A percentile compares a stretch with the other conserved stretches of the same genome.
Conservation (phyloP, 2,329 filamentous ascomycete genomes). For the Pseudofabraea citricarpa region DNA sequence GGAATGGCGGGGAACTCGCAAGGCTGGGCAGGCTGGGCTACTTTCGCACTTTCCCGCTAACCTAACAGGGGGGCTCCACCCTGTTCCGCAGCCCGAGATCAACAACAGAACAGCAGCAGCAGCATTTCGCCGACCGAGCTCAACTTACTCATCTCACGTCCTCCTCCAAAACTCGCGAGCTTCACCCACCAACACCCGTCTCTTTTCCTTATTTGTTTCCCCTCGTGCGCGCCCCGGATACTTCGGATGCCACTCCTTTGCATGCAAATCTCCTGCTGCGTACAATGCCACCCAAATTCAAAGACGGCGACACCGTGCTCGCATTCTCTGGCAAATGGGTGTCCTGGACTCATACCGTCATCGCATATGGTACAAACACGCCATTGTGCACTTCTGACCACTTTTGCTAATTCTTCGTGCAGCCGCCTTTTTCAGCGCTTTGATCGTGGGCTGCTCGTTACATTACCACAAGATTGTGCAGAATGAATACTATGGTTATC, state of each 20-base stretch:
- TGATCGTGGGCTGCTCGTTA: conserved; percentile 73
- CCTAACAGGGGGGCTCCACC: no score
- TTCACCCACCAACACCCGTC: conserved; percentile 8
- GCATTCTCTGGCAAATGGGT: conserved; percentile 84
- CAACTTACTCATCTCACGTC: no score
- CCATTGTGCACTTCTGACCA: background rate
- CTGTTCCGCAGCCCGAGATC: no score
- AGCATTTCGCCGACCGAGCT: no score
- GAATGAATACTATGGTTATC: conserved; percentile 94
- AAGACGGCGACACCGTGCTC: conserved; percentile 56
- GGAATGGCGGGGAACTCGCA: no score
- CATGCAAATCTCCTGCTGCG: conserved; percentile 13
- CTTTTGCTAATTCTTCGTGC: conserved; percentile 15
- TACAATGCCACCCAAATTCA: conserved; percentile 47
- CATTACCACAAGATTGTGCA: conserved; percentile 97
- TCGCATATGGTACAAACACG: conserved; percentile 66
- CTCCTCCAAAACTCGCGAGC: no score
- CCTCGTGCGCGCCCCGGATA: conserved; percentile 13
- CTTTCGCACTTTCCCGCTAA: no score
- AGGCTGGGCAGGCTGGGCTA: no score
- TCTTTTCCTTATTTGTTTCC: conserved; percentile 7
- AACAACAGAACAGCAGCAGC: no score
- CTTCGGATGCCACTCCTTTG: conserved; percentile 22
- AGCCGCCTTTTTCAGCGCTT: conserved; percentile 83
- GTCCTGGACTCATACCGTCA: conserved; percentile 77